These are phyloP conservation scores for Epichloe uncinata DNA, from an alignment of 2,329 filamentous ascomycete species.

Conservation along the genomic window DNA sequence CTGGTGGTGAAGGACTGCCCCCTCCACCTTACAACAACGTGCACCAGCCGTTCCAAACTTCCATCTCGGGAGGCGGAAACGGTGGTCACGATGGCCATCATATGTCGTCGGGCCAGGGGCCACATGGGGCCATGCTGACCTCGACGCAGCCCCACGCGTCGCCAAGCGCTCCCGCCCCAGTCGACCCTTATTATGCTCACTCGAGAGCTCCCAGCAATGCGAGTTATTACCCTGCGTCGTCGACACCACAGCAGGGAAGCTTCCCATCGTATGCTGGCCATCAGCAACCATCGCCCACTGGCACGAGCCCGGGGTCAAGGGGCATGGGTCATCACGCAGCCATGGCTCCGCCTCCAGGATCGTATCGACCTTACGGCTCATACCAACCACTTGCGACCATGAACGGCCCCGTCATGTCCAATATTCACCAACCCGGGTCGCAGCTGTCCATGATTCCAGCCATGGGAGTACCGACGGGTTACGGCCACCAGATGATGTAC, in stretches of 20 bases:
- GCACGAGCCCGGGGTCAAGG: constrained; percentile 23
- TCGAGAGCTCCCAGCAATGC: constrained; percentile 42
- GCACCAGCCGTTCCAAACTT: constrained; percentile 49
- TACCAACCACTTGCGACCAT: constrained; percentile 46
- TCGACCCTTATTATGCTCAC: constrained; percentile 45
- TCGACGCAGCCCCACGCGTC: constrained; percentile 33
- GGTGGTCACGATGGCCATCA: constrained; percentile 20
- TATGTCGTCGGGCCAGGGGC: constrained; percentile 18
- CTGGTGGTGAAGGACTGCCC: constrained; percentile 48
- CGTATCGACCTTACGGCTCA: constrained; percentile 32
- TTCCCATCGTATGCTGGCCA: constrained; percentile 29
- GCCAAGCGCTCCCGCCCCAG: constrained; percentile 39
- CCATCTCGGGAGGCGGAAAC: constrained; percentile 36
- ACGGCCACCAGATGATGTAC: constrained; percentile 50
- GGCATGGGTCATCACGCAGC: constrained; percentile 22
- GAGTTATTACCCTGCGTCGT: constrained; percentile 45
- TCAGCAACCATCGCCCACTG: constrained; percentile 34
- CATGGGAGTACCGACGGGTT: constrained; percentile 41
- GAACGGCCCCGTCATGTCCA: constrained; percentile 59
- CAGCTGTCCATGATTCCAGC: constrained; percentile 58
- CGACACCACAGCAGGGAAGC: constrained; percentile 31
- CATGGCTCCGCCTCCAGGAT: constrained; percentile 34
- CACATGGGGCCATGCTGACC: constrained; percentile 14
- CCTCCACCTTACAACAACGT: constrained; percentile 55
- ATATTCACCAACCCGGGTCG: constrained; percentile 58